Evolutionary conservation across 2,329 filamentous ascomycete species (phyloP).

Genomic region (Coniochaeta pulveracea): DNA sequence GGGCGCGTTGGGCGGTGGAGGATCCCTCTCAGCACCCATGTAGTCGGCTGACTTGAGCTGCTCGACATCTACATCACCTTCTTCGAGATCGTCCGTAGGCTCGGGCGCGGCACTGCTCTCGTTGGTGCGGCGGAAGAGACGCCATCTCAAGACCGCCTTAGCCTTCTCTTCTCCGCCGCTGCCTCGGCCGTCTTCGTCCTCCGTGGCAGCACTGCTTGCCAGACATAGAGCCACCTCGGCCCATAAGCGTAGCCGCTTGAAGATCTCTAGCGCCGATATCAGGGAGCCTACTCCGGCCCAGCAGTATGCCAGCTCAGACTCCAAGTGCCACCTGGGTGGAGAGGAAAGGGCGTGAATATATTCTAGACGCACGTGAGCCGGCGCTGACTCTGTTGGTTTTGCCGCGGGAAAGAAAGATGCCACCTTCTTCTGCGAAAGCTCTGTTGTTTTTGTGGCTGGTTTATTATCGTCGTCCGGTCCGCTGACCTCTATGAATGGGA

Average conservation of each 20-base stretch:
- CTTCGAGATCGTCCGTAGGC: slow-evolving; percentile 30
- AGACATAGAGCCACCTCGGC: slow-evolving; percentile 88
- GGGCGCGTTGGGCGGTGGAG: slow-evolving; percentile 70
- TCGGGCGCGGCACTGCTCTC: slow-evolving; percentile 13
- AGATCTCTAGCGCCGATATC: slow-evolving; percentile 86
- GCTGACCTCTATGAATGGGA: slow-evolving; percentile 35
- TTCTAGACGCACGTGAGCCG: slow-evolving; percentile 61
- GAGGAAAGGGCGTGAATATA: slow-evolving; percentile 79
- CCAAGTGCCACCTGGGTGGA: slow-evolving; percentile 85
- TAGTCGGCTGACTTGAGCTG: slow-evolving; percentile 42
- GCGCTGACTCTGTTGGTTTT: slow-evolving; percentile 66
- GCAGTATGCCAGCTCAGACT: slow-evolving; percentile 83
- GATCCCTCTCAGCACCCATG: slow-evolving; percentile 53
- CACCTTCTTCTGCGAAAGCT: slow-evolving; percentile 29
- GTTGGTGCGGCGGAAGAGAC: slow-evolving; percentile 60
- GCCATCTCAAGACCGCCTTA: slow-evolving; percentile 60
- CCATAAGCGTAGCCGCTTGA: slow-evolving; percentile 87
- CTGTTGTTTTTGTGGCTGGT: slow-evolving; percentile 6
- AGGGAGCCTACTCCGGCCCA: slow-evolving; percentile 86
- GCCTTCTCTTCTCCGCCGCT: slow-evolving; percentile 67
- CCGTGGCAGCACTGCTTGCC: slow-evolving; percentile 46
- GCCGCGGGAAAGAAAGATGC: slow-evolving; percentile 74
- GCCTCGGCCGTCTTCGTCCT: slow-evolving; percentile 42
- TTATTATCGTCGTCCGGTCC: slow-evolving; percentile 20
- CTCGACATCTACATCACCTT: slow-evolving; percentile 43